Base-by-base conservation (phyloP, 202 grass and related monocot genomes). In the Carex arenaria region DNA sequence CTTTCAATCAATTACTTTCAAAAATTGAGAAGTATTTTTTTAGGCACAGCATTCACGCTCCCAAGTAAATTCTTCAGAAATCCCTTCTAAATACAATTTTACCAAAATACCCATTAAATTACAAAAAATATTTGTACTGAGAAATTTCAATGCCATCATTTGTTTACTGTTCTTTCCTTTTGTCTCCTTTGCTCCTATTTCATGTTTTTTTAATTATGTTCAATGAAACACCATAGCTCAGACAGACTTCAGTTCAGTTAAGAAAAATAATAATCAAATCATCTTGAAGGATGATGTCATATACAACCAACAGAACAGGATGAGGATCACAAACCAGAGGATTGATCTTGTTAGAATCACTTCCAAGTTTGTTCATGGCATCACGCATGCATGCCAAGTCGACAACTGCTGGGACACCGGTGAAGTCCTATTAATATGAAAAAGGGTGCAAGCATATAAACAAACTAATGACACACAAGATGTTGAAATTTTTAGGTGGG, bases 311-410 rank as follows among this genome's bases (percentile, higher is more conserved):
- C 72, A 83, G 64, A 82, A 85, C 2, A 23, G 71, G 71, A 77
- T 75, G 60, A 80, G 15, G 83, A 61, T 10, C 70, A 69, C 80
- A 10, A 82, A 97, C 92, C 92, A 94, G 87, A 83, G 94, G 92
- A 78, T 97, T 94, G 67, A 97, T 97, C 81, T 97, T 97, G 86
- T 94, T 92, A 45, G 94, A 89, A 85, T 98, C 93, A 74, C 95
- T 87, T 64, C 93, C 95, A 74, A 98, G 83, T 79, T 90, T 98
- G 45, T 92, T 92, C 93, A 98, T 93, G 0, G 95, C 95, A 85
- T 98, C 95, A 45, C 93, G 90, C 95, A 98, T 98, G 66, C 93
- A 94, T 82, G 95, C 95, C 84, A 98, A 92, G 90, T 98, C 95
- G 53, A 95, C 93, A 64, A 98, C 95, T 65, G 93, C 95, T 81